These are phyloP conservation scores for Chaetothyriales sp. DNA, from an alignment of 2,329 filamentous ascomycete species.

Conservation along the genomic window DNA sequence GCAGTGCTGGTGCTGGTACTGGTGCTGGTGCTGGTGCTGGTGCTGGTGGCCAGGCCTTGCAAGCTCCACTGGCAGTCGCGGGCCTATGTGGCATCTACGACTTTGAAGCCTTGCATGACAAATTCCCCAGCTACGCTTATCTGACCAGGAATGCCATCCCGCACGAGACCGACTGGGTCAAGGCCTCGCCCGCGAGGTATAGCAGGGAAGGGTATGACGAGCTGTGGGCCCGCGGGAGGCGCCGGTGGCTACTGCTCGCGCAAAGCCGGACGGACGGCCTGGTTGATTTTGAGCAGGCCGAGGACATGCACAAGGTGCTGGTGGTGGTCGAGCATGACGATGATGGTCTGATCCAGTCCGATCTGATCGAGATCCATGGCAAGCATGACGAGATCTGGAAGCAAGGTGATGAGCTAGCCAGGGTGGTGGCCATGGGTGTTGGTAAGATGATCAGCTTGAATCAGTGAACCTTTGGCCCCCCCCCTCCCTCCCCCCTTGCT, in stretches of 20 bases:
- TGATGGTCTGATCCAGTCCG: conserved; percentile 26
- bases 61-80: conserved; percentile 25
- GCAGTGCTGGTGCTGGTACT: too few species aligned
- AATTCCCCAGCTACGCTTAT: conserved; percentile 24
- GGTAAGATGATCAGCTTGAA: conserved; percentile 4
- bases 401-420: conserved; percentile 26
- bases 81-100: conserved; percentile 34
- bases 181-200: conserved; percentile 24
- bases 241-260: conserved; percentile 25
- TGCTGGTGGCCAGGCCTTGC: too few species aligned
- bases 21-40: too few species aligned
- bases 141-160: conserved; percentile 29
- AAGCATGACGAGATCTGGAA: conserved; percentile 30
- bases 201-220: conserved; percentile 7
- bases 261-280: conserved; percentile 28
- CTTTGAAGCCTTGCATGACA: conserved; percentile 23
- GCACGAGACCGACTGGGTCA: conserved; percentile 25
- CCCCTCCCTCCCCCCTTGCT: too few species aligned
- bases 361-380: conserved; percentile 21
- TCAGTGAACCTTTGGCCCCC: background rate
- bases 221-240: conserved; percentile 22
- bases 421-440: conserved; percentile 18
- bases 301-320: conserved; percentile 35
- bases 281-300: conserved; percentile 25
- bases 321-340: conserved; percentile 33